These are phyloP conservation scores for Cutaneotrichosporon sp. DNA, from an alignment of 1,284 basidiomycete species.

Conservation along the genomic window DNA sequence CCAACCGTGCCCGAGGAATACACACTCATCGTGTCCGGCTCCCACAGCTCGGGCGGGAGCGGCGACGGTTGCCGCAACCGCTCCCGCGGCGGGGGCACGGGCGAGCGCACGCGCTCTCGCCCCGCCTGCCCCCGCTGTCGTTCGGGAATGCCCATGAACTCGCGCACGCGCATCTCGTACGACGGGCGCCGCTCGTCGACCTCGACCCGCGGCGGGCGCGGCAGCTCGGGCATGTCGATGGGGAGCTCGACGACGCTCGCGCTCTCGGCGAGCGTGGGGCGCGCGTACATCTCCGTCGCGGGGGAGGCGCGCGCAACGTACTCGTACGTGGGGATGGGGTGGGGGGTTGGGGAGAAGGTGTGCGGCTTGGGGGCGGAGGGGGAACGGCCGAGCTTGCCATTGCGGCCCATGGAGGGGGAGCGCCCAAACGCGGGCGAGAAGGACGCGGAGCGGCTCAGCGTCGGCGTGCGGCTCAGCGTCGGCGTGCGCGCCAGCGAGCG, in stretches of 20 bases:
- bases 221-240: not conserved
- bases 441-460: not conserved
- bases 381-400: not conserved
- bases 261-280: conserved; percentile 2
- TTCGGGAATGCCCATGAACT: not conserved
- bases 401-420: not conserved
- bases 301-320: not conserved
- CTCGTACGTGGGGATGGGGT: not conserved
- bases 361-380: too few species aligned
- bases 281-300: not conserved
- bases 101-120: not conserved
- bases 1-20: not conserved
- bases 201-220: not conserved
- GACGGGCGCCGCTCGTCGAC: not conserved
- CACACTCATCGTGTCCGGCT: not conserved
- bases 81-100: not conserved
- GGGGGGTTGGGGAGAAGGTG: not conserved
- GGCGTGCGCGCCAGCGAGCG: not conserved
- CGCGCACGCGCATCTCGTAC: not conserved
- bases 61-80: not conserved
- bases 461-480: not conserved
- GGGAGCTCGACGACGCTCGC: not conserved
- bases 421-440: not conserved
- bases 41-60: not conserved
- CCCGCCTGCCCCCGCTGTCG: not conserved